Percentiles rank a stretch among this genome's conserved stretches.
Conservation (phyloP, 768 basidiomycete species). For the Chalciporus pseudorubinellus region DNA sequence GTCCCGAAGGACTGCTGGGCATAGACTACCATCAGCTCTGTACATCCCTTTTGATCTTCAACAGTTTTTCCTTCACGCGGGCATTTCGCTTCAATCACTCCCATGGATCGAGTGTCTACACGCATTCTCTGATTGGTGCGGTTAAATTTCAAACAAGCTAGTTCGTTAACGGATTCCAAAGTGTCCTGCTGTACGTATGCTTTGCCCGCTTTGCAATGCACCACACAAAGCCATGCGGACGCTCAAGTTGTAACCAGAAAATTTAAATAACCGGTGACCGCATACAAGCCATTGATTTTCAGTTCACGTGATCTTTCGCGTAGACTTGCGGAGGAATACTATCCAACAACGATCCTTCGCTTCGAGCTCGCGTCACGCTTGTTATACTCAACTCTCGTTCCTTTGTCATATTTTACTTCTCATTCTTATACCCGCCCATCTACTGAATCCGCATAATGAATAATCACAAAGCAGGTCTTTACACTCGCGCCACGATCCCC, state of each 20-base stretch:
- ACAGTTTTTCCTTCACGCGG: constrained; percentile 1
- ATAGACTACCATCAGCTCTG: constrained; percentile 26
- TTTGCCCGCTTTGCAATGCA: not conserved
- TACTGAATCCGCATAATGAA: constrained; percentile 14
- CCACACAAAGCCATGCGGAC: too few relatives aligned
- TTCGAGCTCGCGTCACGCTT: too few relatives aligned
- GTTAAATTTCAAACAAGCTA: not conserved
- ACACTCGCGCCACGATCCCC: constrained; percentile 21
- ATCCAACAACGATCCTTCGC: too few relatives aligned
- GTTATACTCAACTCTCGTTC: not conserved
- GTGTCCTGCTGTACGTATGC: too few relatives aligned
- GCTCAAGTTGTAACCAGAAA: too few relatives aligned
- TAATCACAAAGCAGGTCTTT: constrained; percentile 27
- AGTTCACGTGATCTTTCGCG: constrained; percentile 25
- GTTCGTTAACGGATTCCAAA: not conserved
- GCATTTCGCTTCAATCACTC: constrained; percentile 1
- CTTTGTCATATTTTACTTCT: not conserved
- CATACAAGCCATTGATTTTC: constrained; percentile 12
- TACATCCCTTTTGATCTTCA: constrained; percentile 16
- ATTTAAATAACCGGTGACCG: too few relatives aligned
- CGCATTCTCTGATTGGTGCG: not conserved
- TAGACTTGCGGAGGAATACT: too few relatives aligned
- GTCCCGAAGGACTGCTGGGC: constrained; percentile 8
- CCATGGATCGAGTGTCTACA: not conserved
- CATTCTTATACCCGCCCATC: not conserved